Percentiles rank a stretch among this genome's conserved stretches.
Evolutionary conservation across 768 basidiomycete genomes (phyloP).

Genomic region (Phallus indusiatus): DNA sequence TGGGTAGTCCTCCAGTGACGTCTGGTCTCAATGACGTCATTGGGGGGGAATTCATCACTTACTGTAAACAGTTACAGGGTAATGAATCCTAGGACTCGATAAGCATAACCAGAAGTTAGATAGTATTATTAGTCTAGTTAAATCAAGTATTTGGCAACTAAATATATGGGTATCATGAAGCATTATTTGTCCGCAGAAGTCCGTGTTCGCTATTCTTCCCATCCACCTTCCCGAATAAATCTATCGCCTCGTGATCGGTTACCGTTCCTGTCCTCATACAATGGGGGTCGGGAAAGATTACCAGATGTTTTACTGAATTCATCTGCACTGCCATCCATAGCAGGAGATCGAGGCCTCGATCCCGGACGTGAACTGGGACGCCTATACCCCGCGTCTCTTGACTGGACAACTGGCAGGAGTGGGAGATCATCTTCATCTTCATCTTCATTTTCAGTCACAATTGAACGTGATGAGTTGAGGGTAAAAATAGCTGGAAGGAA

Average conservation of each 20-base stretch:
- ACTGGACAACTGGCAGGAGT: constrained; percentile 24
- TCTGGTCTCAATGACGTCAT: too few relatives aligned
- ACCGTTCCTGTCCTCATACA: not conserved
- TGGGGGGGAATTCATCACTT: too few relatives aligned
- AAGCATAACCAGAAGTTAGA: too few relatives aligned
- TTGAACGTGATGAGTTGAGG: constrained; percentile 22
- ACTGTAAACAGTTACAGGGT: too few relatives aligned
- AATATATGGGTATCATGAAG: not conserved
- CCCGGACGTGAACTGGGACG: constrained; percentile 18
- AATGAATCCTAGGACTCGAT: too few relatives aligned
- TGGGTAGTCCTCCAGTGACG: too few relatives aligned
- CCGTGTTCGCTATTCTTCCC: not conserved
- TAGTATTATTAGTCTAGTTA: not conserved
- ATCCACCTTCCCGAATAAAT: not conserved
- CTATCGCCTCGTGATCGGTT: not conserved
- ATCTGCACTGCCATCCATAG: not conserved
- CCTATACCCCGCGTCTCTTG: constrained; percentile 4
- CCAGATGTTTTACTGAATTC: not conserved
- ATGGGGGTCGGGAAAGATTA: not conserved
- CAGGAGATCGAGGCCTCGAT: constrained; percentile 19
- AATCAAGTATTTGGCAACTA: not conserved
- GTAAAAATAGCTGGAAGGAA: constrained; percentile 78
- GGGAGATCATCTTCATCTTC: constrained; percentile 35
- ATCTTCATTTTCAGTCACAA: constrained; percentile 21
- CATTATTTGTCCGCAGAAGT: not conserved